phyloP scores from a whole-genome alignment of 2,329 filamentous ascomycete genomes.

The Capronia epimyces region DNA sequence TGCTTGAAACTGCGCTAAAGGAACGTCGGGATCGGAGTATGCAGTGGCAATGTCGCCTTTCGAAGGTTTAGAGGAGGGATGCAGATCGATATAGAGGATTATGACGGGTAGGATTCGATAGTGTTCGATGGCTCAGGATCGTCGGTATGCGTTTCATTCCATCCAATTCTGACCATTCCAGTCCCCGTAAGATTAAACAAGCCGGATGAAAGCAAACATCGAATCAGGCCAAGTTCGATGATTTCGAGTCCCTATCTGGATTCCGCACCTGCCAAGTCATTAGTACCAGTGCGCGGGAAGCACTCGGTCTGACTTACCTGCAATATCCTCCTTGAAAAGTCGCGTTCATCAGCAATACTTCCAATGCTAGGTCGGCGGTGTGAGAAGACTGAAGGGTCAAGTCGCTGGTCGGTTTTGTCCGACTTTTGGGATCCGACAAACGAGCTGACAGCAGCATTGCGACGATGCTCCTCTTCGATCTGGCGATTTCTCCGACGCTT shows the following conservation, averaged over 20 bases:
- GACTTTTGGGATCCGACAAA: constrained; percentile 59
- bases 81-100: background rate
- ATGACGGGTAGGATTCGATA: constrained; percentile 4
- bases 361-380: constrained; percentile 83
- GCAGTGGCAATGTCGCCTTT: background rate
- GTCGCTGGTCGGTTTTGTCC: constrained; percentile 70
- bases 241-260: constrained; percentile 24
- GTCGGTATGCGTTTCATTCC: constrained; percentile 1
- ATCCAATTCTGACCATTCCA: too few relatives aligned
- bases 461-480: constrained; percentile 77
- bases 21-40: background rate
- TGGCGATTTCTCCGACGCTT: constrained; percentile 69
- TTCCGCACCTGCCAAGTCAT: constrained; percentile 22
- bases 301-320: constrained; percentile 58
- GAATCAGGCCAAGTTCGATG: constrained; percentile 19
- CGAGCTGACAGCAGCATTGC: constrained; percentile 70
- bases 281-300: background rate
- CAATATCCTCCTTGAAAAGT: constrained; percentile 92
- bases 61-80: constrained; percentile 11
- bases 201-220: too few relatives aligned
- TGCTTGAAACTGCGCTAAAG: background rate
- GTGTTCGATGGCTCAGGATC: background rate
- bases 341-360: constrained; percentile 94
- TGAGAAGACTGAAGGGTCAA: constrained; percentile 77
- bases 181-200: too few relatives aligned